Base-by-base conservation (phyloP, 345 rosid genomes). In the Durio zibethinus region DNA sequence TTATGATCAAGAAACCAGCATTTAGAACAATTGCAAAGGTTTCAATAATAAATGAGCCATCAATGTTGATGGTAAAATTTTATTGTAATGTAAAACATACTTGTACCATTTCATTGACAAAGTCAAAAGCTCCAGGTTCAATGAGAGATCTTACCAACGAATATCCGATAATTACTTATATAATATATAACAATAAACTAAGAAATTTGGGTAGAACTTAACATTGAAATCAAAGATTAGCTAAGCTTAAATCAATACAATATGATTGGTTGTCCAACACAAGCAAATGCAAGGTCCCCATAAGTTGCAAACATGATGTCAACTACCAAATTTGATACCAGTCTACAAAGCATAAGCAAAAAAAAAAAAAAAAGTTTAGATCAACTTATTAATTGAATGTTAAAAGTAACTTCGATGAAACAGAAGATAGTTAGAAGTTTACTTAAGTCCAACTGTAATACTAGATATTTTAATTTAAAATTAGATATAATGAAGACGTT, bases 221-320 rank as follows among this genome's bases (percentile, higher is more conserved):
- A 5, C 54, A 57, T 61, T 31, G 60, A 76, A 82, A 48, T 57
- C 57, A 27, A n/a, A 73, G 6, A 66, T 33, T 35, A 38, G 40
- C 40, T 29, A 42, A 59, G 76, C 31, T 63, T 72, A 23, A 18
- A 87, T 65, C 60, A 81, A 77, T 65, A 40, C 61, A 74, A 73
- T 52, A 93, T 81, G 70, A 96, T 98, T 89, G 97, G 97, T 84
- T 93, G 99, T 80, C 99, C 98, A 88, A 95, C 97, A 86, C 97
- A 96, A 73, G 98, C 99, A 86, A 96, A 96, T 50, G 98, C 99
- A 78, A 96, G 91, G 75, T 98, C 99, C 81, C 98, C 98, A 84
- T 97, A 96, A 84, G 98, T 91, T 78, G 99, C 99, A 82, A 97
- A 93, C 76, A 96, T 97, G 71, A 93, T 93, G 89, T 92, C 97